Evolutionary conservation across 2,329 filamentous ascomycete species (phyloP).

Genomic region (Colletotrichum sp.): DNA sequence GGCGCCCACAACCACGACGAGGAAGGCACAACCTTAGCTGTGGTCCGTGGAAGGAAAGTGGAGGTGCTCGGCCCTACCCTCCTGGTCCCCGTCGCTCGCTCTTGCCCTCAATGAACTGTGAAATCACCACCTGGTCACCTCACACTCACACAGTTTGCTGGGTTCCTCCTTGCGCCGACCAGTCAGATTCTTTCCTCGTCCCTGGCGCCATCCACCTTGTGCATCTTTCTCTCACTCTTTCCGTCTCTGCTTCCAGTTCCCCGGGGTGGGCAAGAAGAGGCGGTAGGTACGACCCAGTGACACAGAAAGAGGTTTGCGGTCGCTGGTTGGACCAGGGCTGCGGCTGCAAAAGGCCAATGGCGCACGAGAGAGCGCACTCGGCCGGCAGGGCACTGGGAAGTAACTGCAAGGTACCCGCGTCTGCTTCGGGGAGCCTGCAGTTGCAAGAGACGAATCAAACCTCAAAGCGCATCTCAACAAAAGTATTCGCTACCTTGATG

Average conservation of each 20-base stretch:
- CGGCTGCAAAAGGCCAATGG: not conserved
- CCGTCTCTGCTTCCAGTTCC: not conserved
- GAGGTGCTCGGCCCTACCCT: conserved; percentile 9
- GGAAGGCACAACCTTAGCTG: not conserved
- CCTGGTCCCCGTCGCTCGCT: not conserved
- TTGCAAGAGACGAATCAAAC: not conserved
- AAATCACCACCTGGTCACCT: not conserved
- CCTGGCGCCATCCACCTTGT: not conserved
- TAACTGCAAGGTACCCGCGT: conserved; percentile 13
- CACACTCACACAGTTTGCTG: not conserved
- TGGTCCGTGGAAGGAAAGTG: not conserved
- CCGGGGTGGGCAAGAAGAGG: not conserved
- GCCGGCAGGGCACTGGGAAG: not conserved
- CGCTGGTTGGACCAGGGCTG: not conserved
- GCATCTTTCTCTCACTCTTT: not conserved
- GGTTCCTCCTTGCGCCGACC: not conserved
- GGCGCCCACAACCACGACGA: not conserved
- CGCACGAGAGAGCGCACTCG: not conserved
- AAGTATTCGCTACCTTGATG: not conserved
- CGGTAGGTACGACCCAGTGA: not conserved
- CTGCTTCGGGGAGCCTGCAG: not conserved
- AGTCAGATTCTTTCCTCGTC: not conserved
- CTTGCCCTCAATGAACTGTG: not conserved
- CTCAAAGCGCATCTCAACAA: not conserved
- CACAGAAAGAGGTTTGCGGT: not conserved